Evolutionary conservation across 1,284 basidiomycete species (phyloP).

Genomic region (Boletus hoseneyae): DNA sequence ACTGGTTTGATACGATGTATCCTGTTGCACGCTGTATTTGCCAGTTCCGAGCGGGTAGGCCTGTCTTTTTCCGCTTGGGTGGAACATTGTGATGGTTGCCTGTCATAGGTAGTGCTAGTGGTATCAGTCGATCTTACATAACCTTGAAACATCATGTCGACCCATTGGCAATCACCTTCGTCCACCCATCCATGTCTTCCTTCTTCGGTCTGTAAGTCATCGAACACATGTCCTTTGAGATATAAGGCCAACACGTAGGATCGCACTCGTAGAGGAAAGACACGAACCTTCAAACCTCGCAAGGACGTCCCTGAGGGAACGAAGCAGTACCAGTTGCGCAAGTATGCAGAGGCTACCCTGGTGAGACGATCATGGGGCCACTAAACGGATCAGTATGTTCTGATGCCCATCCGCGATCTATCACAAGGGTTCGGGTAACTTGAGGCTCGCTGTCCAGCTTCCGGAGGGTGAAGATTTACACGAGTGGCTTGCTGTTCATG

Average conservation of each 20-base stretch:
- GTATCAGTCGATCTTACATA: slow-evolving; percentile 2
- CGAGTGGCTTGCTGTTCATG: slow-evolving; percentile 96
- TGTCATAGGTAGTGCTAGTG: too few relatives aligned
- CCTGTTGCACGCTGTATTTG: background rate
- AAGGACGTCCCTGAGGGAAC: slow-evolving; percentile 95
- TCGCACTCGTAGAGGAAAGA: slow-evolving; percentile 63
- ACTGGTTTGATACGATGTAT: slow-evolving; percentile 26
- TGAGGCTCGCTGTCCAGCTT: slow-evolving; percentile 84
- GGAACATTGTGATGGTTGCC: slow-evolving; percentile 1
- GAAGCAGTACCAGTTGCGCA: slow-evolving; percentile 94
- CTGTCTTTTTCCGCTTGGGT: background rate
- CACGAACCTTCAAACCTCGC: slow-evolving; percentile 93
- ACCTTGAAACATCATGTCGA: background rate
- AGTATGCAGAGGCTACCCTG: slow-evolving; percentile 95
- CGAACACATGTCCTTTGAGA: background rate
- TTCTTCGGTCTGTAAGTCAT: slow-evolving; percentile 78
- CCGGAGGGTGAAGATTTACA: slow-evolving; percentile 94
- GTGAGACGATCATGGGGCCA: slow-evolving; percentile 43
- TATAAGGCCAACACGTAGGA: slow-evolving; percentile 11
- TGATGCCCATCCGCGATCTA: slow-evolving; percentile 13
- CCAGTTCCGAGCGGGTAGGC: slow-evolving; percentile 2
- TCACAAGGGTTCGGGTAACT: slow-evolving; percentile 85
- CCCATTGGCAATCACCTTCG: slow-evolving; percentile 1
- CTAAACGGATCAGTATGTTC: background rate
- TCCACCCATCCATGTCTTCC: slow-evolving; percentile 57